Evolutionary conservation across 2,329 filamentous ascomycete genomes (phyloP).

Genomic region (Aspergillus ochraceus): DNA sequence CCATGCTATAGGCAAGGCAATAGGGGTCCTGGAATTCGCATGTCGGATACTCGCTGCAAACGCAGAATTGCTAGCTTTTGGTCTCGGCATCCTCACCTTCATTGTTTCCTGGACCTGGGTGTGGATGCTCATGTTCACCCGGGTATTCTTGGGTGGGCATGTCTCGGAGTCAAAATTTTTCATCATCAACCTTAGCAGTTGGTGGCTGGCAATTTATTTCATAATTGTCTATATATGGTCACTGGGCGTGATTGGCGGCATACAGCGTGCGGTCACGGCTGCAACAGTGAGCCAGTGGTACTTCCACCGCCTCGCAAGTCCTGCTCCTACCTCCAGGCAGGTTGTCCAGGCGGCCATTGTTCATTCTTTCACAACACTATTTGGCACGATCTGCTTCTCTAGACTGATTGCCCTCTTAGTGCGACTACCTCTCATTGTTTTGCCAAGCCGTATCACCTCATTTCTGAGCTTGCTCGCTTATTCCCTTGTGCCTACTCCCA

Average conservation of each 20-base stretch:
- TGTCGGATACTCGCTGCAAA: slow-evolving; percentile 84
- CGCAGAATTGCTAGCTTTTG: slow-evolving; percentile 78
- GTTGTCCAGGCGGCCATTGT: slow-evolving; percentile 79
- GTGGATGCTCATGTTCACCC: slow-evolving; percentile 95
- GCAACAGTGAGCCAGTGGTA: slow-evolving; percentile 99
- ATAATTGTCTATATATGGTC: slow-evolving; percentile 96
- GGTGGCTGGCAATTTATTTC: slow-evolving; percentile 94
- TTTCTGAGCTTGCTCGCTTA: slow-evolving; percentile 71
- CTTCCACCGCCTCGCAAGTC: slow-evolving; percentile 84
- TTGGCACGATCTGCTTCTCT: slow-evolving; percentile 88
- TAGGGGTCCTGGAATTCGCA: slow-evolving; percentile 88
- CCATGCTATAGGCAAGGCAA: slow-evolving; percentile 75
- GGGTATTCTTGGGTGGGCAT: slow-evolving; percentile 91
- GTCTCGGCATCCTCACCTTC: slow-evolving; percentile 70
- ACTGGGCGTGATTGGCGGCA: slow-evolving; percentile 77
- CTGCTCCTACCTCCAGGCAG: slow-evolving; percentile 73
- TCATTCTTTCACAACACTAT: slow-evolving; percentile 82
- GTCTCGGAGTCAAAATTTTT: slow-evolving; percentile 65
- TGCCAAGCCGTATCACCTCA: slow-evolving; percentile 73
- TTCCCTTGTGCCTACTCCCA: slow-evolving; percentile 78
- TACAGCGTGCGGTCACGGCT: slow-evolving; percentile 88
- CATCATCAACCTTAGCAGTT: slow-evolving; percentile 82
- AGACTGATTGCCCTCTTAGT: slow-evolving; percentile 79
- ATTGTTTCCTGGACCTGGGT: slow-evolving; percentile 91
- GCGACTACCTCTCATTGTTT: slow-evolving; percentile 78